Evolutionary conservation across 2,329 filamentous ascomycete species (phyloP).

Genomic region (Teratosphaeria nubilosa): DNA sequence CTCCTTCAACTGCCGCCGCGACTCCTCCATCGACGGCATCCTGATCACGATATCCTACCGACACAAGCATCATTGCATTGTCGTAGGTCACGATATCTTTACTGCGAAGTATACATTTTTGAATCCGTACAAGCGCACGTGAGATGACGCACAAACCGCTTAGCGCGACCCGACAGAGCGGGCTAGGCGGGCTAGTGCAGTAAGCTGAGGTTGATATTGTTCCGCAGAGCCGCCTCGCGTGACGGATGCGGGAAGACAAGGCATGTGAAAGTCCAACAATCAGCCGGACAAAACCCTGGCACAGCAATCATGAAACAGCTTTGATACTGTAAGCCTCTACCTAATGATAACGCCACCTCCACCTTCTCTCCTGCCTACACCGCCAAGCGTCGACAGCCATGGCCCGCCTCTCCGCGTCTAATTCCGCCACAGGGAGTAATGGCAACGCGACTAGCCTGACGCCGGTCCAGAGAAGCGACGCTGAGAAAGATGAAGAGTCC

Average conservation of each 20-base stretch:
- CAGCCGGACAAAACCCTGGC: neutral
- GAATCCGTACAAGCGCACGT: neutral
- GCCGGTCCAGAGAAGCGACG: neutral
- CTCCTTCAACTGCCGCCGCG: slow-evolving; percentile 20
- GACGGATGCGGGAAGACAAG: neutral
- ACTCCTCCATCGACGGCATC: slow-evolving; percentile 26
- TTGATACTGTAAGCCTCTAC: neutral
- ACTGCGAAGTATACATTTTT: neutral
- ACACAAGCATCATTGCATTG: neutral
- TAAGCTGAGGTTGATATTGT: neutral
- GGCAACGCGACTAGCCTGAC: neutral
- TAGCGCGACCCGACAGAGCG: neutral
- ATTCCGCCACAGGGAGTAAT: slow-evolving; percentile 8
- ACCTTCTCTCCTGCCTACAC: neutral
- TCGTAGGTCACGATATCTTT: neutral
- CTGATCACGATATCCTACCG: neutral
- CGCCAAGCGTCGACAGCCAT: slow-evolving; percentile 4
- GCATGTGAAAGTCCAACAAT: slow-evolving; percentile 1
- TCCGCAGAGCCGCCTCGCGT: neutral
- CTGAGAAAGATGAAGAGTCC: slow-evolving; percentile 1
- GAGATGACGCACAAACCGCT: neutral
- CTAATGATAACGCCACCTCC: neutral
- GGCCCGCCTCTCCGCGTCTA: slow-evolving; percentile 17
- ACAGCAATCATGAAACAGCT: neutral
- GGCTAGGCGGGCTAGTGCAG: no score